Evolutionary conservation across 2,329 filamentous ascomycete genomes (phyloP).

Genomic region (Colletotrichum higginsianum): DNA sequence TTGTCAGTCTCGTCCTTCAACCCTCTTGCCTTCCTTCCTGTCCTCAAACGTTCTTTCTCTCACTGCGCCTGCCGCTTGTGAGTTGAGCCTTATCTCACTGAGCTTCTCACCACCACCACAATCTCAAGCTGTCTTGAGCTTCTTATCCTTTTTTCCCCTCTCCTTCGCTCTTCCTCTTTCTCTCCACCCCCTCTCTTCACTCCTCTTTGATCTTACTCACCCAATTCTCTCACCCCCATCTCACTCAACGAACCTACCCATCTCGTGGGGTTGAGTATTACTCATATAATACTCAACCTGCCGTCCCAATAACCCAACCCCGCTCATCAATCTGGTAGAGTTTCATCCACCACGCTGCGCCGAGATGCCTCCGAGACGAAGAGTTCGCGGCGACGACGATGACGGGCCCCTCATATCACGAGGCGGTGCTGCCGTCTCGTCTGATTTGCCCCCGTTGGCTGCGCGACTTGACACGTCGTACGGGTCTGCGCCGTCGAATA

Average conservation of each 20-base stretch:
- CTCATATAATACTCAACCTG: conserved; percentile 20
- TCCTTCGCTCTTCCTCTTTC: too few relatives aligned
- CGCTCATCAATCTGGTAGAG: conserved; percentile 17
- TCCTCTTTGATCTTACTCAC: not conserved
- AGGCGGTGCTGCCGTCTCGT: conserved; percentile 42
- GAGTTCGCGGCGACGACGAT: conserved; percentile 17
- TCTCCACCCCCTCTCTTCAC: not conserved
- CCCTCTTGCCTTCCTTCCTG: conserved; percentile 7
- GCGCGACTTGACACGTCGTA: conserved; percentile 45
- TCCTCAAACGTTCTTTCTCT: conserved; percentile 31
- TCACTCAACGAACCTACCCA: not conserved
- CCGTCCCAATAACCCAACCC: not conserved
- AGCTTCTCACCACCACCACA: not conserved
- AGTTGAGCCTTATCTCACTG: not conserved
- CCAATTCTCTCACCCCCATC: not conserved
- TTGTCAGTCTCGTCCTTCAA: conserved; percentile 4
- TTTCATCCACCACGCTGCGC: not conserved
- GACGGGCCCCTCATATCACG: conserved; percentile 15
- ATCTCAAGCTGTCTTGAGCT: not conserved
- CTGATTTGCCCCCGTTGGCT: conserved; percentile 44
- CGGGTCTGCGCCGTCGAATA: conserved; percentile 43
- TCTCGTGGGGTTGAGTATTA: not conserved
- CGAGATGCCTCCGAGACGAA: conserved; percentile 41
- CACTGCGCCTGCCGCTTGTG: conserved; percentile 12
- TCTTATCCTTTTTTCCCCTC: not conserved